Evolutionary conservation across 306 rosid species (phyloP).

Genomic region (Prinsepia uniflora): DNA sequence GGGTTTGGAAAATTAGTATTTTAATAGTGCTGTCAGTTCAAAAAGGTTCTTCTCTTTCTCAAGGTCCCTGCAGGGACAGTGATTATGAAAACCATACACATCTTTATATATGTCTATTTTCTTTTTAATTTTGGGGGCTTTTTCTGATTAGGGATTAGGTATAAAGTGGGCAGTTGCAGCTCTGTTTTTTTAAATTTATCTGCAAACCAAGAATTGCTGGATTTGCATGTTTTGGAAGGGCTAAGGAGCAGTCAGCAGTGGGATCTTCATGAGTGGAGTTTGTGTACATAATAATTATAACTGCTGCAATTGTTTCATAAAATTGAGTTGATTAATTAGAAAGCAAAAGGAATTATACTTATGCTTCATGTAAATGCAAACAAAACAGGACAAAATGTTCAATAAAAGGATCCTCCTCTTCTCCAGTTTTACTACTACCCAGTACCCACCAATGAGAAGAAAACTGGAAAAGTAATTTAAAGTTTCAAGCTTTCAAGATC

Average conservation of each 20-base stretch:
- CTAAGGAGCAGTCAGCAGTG: background rate
- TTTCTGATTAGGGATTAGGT: slow-evolving; percentile 7
- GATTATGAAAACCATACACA: background rate
- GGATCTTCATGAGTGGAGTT: background rate
- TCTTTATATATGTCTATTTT: background rate
- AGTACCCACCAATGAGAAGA: background rate
- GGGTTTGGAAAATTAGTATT: slow-evolving; percentile 2
- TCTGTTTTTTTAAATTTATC: background rate
- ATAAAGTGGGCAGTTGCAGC: slow-evolving; percentile 6
- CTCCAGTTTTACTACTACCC: background rate
- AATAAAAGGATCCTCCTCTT: too few species aligned
- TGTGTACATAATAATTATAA: background rate
- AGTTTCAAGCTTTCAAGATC: background rate
- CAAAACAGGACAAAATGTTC: too few species aligned
- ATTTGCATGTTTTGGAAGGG: slow-evolving; percentile 17
- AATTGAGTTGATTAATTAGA: background rate
- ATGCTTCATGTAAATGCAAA: background rate
- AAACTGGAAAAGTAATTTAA: background rate
- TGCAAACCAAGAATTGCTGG: background rate
- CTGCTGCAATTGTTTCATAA: background rate
- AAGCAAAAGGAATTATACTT: background rate
- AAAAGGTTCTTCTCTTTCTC: slow-evolving; percentile 11
- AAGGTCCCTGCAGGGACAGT: slow-evolving; percentile 1
- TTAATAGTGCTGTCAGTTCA: background rate
- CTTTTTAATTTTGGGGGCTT: background rate